phyloP scores from a whole-genome alignment of 768 basidiomycete species.

The Lactarius hengduanensis region DNA sequence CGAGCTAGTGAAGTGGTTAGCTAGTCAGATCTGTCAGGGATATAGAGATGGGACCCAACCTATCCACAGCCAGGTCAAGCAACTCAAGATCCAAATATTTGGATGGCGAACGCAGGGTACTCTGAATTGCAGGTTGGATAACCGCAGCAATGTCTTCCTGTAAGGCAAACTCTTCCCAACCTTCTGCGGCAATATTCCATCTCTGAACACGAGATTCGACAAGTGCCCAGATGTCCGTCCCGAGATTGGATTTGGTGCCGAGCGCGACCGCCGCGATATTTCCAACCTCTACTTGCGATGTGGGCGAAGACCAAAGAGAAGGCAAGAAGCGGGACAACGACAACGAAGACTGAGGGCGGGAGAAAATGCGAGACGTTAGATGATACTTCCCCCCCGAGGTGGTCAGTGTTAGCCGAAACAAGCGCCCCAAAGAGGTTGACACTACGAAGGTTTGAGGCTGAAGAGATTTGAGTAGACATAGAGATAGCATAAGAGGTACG shows the following conservation, averaged over 20 bases:
- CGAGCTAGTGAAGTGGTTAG: constrained; percentile 36
- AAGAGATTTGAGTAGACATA: constrained; percentile 11
- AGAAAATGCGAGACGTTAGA: constrained; percentile 56
- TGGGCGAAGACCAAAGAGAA: constrained; percentile 44
- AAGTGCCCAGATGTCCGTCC: constrained; percentile 63
- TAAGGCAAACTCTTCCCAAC: constrained; percentile 63
- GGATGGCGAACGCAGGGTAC: constrained; percentile 39
- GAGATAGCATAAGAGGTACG: constrained; percentile 33
- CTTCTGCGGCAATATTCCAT: constrained; percentile 67
- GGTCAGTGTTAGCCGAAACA: constrained; percentile 63
- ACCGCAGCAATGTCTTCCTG: constrained; percentile 57
- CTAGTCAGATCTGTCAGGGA: neutral
- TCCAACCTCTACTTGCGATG: constrained; percentile 47
- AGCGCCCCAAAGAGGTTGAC: constrained; percentile 63
- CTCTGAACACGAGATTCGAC: constrained; percentile 66
- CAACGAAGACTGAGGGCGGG: constrained; percentile 49
- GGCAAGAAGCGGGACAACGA: constrained; percentile 46
- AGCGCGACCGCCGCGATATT: constrained; percentile 66
- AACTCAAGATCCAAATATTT: constrained; percentile 68
- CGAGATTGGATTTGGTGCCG: constrained; percentile 45
- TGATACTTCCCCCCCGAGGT: constrained; percentile 70
- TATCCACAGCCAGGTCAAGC: constrained; percentile 63
- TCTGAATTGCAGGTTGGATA: constrained; percentile 48
- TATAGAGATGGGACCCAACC: constrained; percentile 39
- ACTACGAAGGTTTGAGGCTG: constrained; percentile 66